Conservation (phyloP, 352 stramenopile species). For the Plasmopara halstedii region DNA sequence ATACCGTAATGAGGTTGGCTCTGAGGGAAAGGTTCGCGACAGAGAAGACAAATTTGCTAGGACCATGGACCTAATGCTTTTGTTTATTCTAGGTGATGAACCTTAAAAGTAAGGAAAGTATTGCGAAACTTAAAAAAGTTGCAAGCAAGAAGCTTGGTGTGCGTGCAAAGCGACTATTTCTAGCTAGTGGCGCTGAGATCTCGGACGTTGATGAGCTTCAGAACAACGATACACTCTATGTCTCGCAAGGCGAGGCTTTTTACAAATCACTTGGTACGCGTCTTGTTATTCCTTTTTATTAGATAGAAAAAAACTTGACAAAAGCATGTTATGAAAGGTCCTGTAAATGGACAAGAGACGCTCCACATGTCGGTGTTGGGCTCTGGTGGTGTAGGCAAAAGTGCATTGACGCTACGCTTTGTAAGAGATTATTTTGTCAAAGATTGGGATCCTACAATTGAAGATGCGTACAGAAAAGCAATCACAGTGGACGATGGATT, state of each 20-base stretch:
- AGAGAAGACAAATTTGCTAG: background rate
- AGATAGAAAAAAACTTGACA: background rate
- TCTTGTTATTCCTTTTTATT: background rate
- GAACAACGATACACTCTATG: conserved; percentile 86
- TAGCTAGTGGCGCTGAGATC: conserved; percentile 76
- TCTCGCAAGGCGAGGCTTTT: conserved; percentile 78
- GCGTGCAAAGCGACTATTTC: conserved; percentile 70
- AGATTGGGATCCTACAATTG: conserved; percentile 89
- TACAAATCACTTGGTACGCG: conserved; percentile 58
- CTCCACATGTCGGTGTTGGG: conserved; percentile 85
- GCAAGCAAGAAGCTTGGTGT: conserved; percentile 81
- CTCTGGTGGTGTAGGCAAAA: conserved; percentile 87
- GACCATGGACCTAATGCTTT: conserved; percentile 2
- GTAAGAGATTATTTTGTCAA: conserved; percentile 88
- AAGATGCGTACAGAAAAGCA: conserved; percentile 87
- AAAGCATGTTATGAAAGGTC: conserved; percentile 13
- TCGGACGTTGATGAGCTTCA: conserved; percentile 81
- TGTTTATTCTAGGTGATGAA: conserved; percentile 57
- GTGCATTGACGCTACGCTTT: conserved; percentile 84
- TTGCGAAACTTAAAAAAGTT: conserved; percentile 71
- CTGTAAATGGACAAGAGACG: conserved; percentile 66
- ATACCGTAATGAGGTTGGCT: conserved; percentile 80
- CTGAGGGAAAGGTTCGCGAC: conserved; percentile 60
- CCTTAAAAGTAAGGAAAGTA: conserved; percentile 59
- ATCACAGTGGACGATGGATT: conserved; percentile 78